Percentiles rank a stretch among this genome's conserved stretches.
These are phyloP conservation scores for Lindgomyces ingoldianus DNA, from an alignment of 495 filamentous ascomycete species.

Conservation along the genomic window DNA sequence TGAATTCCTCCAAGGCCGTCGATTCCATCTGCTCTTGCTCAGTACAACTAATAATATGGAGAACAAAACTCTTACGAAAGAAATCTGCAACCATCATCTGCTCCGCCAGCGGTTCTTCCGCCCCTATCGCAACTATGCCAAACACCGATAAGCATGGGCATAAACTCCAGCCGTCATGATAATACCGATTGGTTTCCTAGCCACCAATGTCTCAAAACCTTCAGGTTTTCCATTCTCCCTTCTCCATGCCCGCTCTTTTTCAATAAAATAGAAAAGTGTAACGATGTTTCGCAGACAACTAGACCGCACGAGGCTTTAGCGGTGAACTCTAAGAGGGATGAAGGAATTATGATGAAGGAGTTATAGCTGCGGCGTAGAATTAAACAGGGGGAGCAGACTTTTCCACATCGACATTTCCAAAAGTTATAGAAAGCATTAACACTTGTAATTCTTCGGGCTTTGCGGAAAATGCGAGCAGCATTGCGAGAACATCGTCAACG, in stretches of 20 bases:
- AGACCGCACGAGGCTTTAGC: neutral
- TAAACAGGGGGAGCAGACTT: slow-evolving; percentile 50
- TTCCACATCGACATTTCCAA: slow-evolving; percentile 86
- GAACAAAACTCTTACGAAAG: slow-evolving; percentile 67
- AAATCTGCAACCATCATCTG: slow-evolving; percentile 83
- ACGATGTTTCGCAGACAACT: slow-evolving; percentile 89
- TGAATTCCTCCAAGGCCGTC: slow-evolving; percentile 95
- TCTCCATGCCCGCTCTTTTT: slow-evolving; percentile 86
- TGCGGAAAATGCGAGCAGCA: slow-evolving; percentile 81
- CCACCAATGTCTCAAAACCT: slow-evolving; percentile 68
- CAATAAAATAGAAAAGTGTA: slow-evolving; percentile 88
- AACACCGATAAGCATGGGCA: neutral
- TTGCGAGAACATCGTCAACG: slow-evolving; percentile 86
- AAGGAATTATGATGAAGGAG: neutral
- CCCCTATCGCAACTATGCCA: slow-evolving; percentile 70
- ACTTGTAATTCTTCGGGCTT: slow-evolving; percentile 84
- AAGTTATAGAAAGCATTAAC: slow-evolving; percentile 84
- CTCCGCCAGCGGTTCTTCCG: slow-evolving; percentile 80
- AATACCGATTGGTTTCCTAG: slow-evolving; percentile 64
- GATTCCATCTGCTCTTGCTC: slow-evolving; percentile 64
- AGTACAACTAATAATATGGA: neutral
- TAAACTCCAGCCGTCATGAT: neutral
- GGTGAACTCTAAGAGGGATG: neutral
- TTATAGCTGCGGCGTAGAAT: neutral
- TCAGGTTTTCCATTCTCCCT: slow-evolving; percentile 61